Conservation (phyloP, 768 basidiomycete genomes). For the Termitomyces sp. region DNA sequence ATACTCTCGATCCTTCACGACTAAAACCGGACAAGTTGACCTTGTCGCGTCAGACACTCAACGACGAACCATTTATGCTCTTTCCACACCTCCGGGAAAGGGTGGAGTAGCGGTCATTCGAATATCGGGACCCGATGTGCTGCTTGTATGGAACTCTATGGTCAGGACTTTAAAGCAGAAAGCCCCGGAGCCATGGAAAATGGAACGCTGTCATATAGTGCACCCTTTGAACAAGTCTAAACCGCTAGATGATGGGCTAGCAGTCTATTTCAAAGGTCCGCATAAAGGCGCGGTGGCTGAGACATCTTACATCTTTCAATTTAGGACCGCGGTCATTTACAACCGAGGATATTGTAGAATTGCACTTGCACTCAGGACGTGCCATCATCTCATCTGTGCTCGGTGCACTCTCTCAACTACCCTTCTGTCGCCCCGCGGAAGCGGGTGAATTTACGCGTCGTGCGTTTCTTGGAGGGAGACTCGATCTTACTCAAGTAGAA, state of each 20-base stretch:
- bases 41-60: conserved; percentile 46
- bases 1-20: conserved; percentile 1
- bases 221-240: conserved; percentile 54
- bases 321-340: conserved; percentile 81
- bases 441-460: conserved; percentile 88
- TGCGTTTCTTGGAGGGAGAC: conserved; percentile 74
- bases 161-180: conserved; percentile 29
- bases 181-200: conserved; percentile 57
- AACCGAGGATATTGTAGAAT: conserved; percentile 75
- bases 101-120: conserved; percentile 82
- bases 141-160: conserved; percentile 58
- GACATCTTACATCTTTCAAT: not conserved
- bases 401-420: conserved; percentile 54
- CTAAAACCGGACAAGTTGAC: not conserved
- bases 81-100: conserved; percentile 85
- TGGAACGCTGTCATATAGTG: conserved; percentile 67
- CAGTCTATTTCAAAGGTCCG: conserved; percentile 78
- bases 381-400: conserved; percentile 76
- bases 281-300: not conserved
- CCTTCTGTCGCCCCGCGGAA: conserved; percentile 72
- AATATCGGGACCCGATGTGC: conserved; percentile 75
- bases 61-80: conserved; percentile 77
- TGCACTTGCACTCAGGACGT: conserved; percentile 85
- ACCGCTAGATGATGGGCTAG: conserved; percentile 74
- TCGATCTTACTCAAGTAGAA: conserved; percentile 89